Evolutionary conservation across 805 yeast genomes (phyloP).

Genomic region (Cyberlindnera samutprakarnensis): DNA sequence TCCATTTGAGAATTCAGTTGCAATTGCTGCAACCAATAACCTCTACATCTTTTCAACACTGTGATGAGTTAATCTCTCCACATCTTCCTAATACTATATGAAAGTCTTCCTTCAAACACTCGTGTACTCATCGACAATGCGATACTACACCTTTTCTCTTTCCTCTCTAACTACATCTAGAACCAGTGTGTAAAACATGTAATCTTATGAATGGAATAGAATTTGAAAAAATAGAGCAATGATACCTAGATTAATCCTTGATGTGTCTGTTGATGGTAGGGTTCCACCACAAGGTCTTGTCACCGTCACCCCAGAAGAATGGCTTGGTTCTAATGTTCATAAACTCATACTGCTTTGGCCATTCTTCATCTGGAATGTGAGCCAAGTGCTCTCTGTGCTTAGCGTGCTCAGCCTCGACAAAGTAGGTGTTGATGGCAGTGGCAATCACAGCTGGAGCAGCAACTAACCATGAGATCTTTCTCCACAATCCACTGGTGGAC

Average conservation of each 20-base stretch:
- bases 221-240: no score
- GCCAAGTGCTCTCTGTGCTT: slow-evolving; percentile 75
- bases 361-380: slow-evolving; percentile 74
- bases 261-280: slow-evolving; percentile 84
- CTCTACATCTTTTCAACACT: slow-evolving; percentile 76
- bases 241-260: no score
- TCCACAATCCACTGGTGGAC: slow-evolving; percentile 75
- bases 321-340: slow-evolving; percentile 83
- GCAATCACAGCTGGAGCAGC: slow-evolving; percentile 77
- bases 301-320: slow-evolving; percentile 99
- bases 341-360: slow-evolving; percentile 88
- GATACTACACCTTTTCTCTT: no score
- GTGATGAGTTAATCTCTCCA: slow-evolving; percentile 29
- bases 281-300: slow-evolving; percentile 96
- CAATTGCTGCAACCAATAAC: slow-evolving; percentile 97
- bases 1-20: slow-evolving; percentile 92
- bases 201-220: no score
- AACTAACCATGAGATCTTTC: slow-evolving; percentile 68
- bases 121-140: no score
- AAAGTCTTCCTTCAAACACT: no score
- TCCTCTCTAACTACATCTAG: no score
- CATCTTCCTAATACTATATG: no score
- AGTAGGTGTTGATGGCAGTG: slow-evolving; percentile 74
- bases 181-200: no score
- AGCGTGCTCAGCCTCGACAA: slow-evolving; percentile 82